phyloP scores from a whole-genome alignment of 257 asterid genomes.

The Solanum medicagineum region DNA sequence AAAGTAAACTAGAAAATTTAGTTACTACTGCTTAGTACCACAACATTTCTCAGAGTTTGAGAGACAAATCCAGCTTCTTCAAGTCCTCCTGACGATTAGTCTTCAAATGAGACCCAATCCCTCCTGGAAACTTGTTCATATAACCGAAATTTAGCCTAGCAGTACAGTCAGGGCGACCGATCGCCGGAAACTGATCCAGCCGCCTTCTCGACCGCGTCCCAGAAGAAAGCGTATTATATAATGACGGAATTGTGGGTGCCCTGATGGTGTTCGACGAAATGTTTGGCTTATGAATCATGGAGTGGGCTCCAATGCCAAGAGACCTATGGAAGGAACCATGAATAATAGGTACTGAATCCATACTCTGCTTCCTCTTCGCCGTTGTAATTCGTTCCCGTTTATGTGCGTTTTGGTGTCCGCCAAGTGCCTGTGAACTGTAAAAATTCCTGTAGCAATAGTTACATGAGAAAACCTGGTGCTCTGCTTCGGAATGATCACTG shows the following conservation, averaged over 20 bases:
- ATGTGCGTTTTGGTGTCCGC: slow-evolving; percentile 5
- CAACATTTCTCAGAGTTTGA: not conserved
- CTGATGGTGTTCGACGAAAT: not conserved
- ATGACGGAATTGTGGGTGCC: not conserved
- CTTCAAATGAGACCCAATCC: not conserved
- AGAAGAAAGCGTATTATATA: not conserved
- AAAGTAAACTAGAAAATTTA: not conserved
- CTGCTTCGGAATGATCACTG: not conserved
- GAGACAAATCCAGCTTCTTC: not conserved
- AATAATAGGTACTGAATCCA: not conserved
- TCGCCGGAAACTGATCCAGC: not conserved
- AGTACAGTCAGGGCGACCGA: not conserved
- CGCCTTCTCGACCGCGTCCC: not conserved
- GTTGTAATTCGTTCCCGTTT: not conserved
- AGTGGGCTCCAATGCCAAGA: not conserved
- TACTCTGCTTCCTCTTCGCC: not conserved
- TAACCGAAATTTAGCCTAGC: not conserved
- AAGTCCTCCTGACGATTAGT: not conserved
- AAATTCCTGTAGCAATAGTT: not conserved
- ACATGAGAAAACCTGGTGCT: not conserved
- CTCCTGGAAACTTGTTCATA: not conserved
- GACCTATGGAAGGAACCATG: not conserved
- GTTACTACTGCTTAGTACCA: not conserved
- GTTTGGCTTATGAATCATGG: not conserved
- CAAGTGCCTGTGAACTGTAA: slow-evolving; percentile 2